Conservation (phyloP, 2,329 filamentous ascomycete genomes). For the Aschersonia sp. region DNA sequence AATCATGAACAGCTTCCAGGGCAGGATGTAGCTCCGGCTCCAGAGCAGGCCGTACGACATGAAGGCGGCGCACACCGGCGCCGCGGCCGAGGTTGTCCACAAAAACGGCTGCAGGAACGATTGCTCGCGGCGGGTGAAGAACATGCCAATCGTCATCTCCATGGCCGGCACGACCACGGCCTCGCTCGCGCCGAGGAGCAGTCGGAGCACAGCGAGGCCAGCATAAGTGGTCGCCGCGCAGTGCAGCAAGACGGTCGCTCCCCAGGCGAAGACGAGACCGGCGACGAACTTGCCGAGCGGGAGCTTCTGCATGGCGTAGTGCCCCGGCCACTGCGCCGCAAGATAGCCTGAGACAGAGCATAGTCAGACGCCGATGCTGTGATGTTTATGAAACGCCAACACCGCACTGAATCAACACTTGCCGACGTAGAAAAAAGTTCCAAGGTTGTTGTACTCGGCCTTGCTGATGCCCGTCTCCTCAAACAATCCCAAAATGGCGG, state of each 20-base stretch:
- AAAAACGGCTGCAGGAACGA: conserved; percentile 13
- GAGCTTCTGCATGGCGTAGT: conserved; percentile 23
- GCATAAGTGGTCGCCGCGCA: conserved; percentile 16
- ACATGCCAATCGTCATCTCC: conserved; percentile 25
- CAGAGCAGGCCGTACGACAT: conserved; percentile 26
- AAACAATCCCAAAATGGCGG: conserved; percentile 24
- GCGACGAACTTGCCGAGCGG: conserved; percentile 22
- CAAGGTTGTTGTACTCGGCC: conserved; percentile 23
- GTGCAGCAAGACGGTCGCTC: conserved; percentile 21
- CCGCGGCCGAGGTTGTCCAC: conserved; percentile 16
- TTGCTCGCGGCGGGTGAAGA: conserved; percentile 20
- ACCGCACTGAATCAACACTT: conserved; percentile 5
- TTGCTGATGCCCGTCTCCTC: conserved; percentile 22
- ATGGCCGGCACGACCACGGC: conserved; percentile 22
- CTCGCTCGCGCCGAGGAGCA: conserved; percentile 20
- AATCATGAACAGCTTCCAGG: conserved; percentile 25
- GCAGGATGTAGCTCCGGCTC: conserved; percentile 14
- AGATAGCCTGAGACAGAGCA: conserved; percentile 15
- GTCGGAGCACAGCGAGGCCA: conserved; percentile 19
- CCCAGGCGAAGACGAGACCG: conserved; percentile 18
- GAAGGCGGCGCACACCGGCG: conserved; percentile 22
- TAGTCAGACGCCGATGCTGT: not conserved
- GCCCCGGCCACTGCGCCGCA: conserved; percentile 20
- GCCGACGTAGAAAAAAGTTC: conserved; percentile 26
- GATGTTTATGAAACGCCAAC: not conserved